Percentiles rank a stretch among this genome's conserved stretches.
phyloP scores from a whole-genome alignment of 2,329 filamentous ascomycete genomes.

The Colletotrichum cereale region DNA sequence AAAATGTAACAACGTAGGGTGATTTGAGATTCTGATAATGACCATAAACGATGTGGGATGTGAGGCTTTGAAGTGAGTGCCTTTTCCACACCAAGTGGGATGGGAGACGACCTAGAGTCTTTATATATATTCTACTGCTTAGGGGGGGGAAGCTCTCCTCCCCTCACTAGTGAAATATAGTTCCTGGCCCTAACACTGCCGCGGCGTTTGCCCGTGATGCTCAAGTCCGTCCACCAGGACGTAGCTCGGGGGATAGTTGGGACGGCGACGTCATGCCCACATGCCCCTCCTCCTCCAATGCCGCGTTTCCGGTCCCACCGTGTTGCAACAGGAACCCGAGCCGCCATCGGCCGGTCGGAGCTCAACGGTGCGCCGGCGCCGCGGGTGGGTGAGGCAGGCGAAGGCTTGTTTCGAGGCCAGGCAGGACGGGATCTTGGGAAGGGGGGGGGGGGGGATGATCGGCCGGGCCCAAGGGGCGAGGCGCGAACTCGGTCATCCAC shows the following conservation, averaged over 20 bases:
- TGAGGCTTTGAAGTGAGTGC: not conserved
- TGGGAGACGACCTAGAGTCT: not conserved
- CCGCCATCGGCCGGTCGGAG: constrained; percentile 33
- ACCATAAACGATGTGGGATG: not conserved
- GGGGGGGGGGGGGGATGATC: not conserved
- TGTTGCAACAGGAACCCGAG: constrained; percentile 8
- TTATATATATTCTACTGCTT: constrained; percentile 21
- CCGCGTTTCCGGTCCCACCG: constrained; percentile 31
- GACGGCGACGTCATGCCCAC: constrained; percentile 34
- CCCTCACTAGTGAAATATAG: not conserved
- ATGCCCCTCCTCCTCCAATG: constrained; percentile 15
- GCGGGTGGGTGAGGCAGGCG: not conserved
- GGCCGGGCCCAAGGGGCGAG: constrained; percentile 33
- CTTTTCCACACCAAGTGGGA: no score
- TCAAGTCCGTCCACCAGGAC: constrained; percentile 24
- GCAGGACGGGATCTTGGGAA: not conserved
- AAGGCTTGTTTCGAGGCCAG: not conserved
- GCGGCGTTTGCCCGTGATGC: constrained; percentile 6
- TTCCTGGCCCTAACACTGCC: not conserved
- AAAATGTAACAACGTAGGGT: not conserved
- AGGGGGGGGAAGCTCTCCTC: not conserved
- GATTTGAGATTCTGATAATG: not conserved
- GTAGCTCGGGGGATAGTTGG: constrained; percentile 25
- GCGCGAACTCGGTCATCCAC: constrained; percentile 13
- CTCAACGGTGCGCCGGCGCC: constrained; percentile 25